phyloP scores from a whole-genome alignment of 140 eudicot genomes.

The Flaveria floridana region DNA sequence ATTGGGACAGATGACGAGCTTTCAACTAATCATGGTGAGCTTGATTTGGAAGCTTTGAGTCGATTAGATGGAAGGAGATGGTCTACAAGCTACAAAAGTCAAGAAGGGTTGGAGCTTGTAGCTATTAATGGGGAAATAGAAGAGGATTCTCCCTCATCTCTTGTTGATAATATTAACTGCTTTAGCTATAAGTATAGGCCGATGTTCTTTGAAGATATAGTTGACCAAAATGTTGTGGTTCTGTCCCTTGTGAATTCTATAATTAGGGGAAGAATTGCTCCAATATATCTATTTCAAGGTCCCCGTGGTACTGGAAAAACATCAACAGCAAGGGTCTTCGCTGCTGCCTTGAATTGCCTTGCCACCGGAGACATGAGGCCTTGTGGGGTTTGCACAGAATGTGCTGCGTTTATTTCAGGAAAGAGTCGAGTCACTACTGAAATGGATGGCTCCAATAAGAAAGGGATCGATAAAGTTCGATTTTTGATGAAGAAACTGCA shows the following conservation, averaged over 20 bases:
- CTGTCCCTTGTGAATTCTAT: constrained; percentile 72
- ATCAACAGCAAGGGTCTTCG: constrained; percentile 70
- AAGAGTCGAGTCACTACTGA: constrained; percentile 59
- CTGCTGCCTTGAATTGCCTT: constrained; percentile 88
- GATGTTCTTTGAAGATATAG: constrained; percentile 76
- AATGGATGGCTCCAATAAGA: constrained; percentile 71
- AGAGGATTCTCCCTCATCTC: constrained; percentile 52
- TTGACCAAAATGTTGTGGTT: constrained; percentile 77
- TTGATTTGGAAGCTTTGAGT: constrained; percentile 89
- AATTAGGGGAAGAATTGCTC: constrained; percentile 63
- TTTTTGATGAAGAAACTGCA: constrained; percentile 52
- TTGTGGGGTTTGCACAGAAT: constrained; percentile 80
- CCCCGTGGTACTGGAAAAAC: constrained; percentile 98
- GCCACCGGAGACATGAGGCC: constrained; percentile 77
- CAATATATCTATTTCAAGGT: constrained; percentile 86
- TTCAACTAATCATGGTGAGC: constrained; percentile 75
- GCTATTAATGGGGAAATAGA: constrained; percentile 57
- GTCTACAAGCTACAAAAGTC: constrained; percentile 89
- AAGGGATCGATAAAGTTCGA: constrained; percentile 55
- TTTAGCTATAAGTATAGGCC: constrained; percentile 82
- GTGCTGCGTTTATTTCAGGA: constrained; percentile 66
- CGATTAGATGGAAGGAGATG: constrained; percentile 94
- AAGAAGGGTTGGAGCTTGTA: constrained; percentile 71
- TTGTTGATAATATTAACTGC: constrained; percentile 66
- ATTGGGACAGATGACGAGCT: constrained; percentile 80